Conservation (phyloP, 495 filamentous ascomycete genomes). For the Staphylotrichum tortipilum region DNA sequence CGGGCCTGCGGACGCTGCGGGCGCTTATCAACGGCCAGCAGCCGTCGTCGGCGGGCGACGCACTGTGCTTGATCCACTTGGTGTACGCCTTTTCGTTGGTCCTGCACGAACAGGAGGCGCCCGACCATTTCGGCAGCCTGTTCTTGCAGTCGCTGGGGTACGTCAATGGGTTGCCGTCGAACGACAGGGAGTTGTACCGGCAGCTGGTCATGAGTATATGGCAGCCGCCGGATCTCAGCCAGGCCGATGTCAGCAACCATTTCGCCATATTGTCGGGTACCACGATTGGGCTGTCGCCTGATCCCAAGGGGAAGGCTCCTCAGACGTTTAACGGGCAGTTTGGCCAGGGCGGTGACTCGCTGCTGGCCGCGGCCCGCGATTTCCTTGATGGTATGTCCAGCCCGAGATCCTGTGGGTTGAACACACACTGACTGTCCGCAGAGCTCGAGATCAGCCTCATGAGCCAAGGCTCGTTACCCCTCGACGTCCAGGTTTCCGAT, state of each 20-base stretch:
- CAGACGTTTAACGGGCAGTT: conserved; percentile 6
- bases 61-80: conserved; percentile 37
- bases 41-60: conserved; percentile 27
- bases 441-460: conserved; percentile 36
- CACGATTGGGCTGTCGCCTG: conserved; percentile 11
- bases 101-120: conserved; percentile 27
- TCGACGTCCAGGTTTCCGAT: conserved; percentile 25
- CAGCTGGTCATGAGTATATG: conserved; percentile 31
- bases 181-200: conserved; percentile 23
- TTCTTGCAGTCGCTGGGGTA: conserved; percentile 37
- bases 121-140: conserved; percentile 18
- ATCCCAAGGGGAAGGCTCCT: conserved; percentile 35
- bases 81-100: conserved; percentile 39
- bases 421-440: conserved; percentile 16
- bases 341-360: conserved; percentile 19
- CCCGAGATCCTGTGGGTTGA: neutral
- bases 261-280: neutral
- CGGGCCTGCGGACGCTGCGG: conserved; percentile 30
- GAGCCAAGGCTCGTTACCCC: conserved; percentile 15
- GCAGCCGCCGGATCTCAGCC: conserved; percentile 26
- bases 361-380: conserved; percentile 31
- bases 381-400: conserved; percentile 40
- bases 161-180: conserved; percentile 18
- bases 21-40: conserved; percentile 24
- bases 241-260: conserved; percentile 9